phyloP scores from a whole-genome alignment of 225 moss, liverwort and hornwort species.

The Ulota crispa region DNA sequence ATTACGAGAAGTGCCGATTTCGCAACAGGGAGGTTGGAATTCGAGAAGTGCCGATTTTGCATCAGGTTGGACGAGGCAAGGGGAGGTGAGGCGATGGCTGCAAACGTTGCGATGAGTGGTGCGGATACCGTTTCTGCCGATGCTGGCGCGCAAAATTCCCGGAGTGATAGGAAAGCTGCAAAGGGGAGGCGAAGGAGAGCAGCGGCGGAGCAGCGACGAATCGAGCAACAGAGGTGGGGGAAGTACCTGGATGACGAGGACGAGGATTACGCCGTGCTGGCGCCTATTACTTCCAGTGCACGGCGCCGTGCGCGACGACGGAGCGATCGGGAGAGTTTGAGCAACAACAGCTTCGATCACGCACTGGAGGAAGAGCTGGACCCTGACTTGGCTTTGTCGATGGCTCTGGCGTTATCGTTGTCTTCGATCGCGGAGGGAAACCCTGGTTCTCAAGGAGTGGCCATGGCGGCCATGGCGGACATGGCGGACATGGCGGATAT shows the following conservation, averaged over 20 bases:
- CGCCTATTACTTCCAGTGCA: conserved; percentile 25
- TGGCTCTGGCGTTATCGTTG: conserved; percentile 49
- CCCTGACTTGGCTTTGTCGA: conserved; percentile 49
- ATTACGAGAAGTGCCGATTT: neutral
- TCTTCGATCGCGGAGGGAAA: conserved; percentile 36
- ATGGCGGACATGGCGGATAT: too few relatives aligned
- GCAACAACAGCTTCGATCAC: conserved; percentile 2
- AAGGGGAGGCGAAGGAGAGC: conserved; percentile 60
- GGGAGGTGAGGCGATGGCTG: neutral
- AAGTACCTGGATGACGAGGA: conserved; percentile 52
- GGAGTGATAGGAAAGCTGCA: conserved; percentile 45
- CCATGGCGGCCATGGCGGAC: conserved; percentile 14
- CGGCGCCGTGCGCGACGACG: conserved; percentile 49
- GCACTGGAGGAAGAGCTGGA: conserved; percentile 35
- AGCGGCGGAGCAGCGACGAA: conserved; percentile 66
- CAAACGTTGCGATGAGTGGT: conserved; percentile 28
- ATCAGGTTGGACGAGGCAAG: neutral
- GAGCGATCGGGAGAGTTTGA: conserved; percentile 43
- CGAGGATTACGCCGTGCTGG: conserved; percentile 33
- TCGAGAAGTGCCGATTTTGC: neutral
- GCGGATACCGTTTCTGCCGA: neutral
- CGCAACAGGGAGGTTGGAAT: too few relatives aligned
- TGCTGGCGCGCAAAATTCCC: neutral
- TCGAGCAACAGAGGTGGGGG: conserved; percentile 74
- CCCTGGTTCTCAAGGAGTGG: neutral